Evolutionary conservation across 2,329 filamentous ascomycete genomes (phyloP), one percentile per base, ranked within the genome.

Genomic region (Metarhizium guizhouense): DNA sequence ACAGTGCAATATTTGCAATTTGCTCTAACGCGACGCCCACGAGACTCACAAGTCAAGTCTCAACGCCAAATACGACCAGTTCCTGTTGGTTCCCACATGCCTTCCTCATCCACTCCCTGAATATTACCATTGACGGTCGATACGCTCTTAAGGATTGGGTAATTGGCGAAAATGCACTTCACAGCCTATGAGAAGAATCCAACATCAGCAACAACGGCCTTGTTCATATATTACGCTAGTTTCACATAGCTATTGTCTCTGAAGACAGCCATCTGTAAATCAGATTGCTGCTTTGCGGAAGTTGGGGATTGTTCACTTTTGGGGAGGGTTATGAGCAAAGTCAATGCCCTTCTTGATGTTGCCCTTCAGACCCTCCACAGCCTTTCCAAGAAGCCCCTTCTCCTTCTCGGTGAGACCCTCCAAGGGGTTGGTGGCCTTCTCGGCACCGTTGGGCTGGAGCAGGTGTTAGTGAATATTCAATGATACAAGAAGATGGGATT

Each of bases 301-400:
- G 4, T 45, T 16, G 56, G 64, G 65, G 64, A 57, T 59, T 67
- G 67, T 72, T 89, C 84, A 92, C 88, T 92, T 92, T 84, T 90
- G 84, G 70, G 90, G 87, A 72, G 89, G 84, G 81, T 87, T 92
- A 79, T 88, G 81, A 74, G 86, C 86, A 72, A 97, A 99, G 70
- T 86, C 84, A 70, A 96, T 79, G 70, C 94, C 94, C 85, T 97
- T 96, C 69, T 83, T 77, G 72, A 99, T 96, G 79, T 97, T 97
- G 77, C 84, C 86, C 80, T 91, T 88, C 60, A 97, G 84, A 63
- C 87, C 93, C 65, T 83, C 78, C 70, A 88, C 81, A 71, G 82
- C 84, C 68, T 83, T 86, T 66, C 87, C 79, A 66, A 97, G 82
- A 62, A 97, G 84, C 67, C 82, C 84, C 86, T 95, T 88, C 84